Evolutionary conservation across 495 filamentous ascomycete species (phyloP), one percentile per base, ranked within the genome.

Genomic region (Aspergillus affinis): DNA sequence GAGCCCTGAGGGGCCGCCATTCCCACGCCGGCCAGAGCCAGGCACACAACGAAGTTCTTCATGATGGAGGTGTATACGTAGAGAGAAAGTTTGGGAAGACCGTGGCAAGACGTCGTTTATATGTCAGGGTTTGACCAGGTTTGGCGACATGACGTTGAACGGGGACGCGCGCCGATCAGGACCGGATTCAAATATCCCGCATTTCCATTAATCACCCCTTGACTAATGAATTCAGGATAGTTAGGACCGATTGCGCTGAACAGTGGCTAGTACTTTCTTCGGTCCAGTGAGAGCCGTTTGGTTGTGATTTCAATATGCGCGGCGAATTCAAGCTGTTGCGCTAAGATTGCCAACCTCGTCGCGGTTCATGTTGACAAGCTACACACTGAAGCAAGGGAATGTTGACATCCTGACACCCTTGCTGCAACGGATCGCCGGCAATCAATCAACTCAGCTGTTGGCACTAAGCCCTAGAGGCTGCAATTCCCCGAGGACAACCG

Each of bases 1-100:
- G 54, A 18, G 32, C 30, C 44, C 9, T 26, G 36, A 5, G 54
- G 54, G n/a, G 54, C 44, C 3, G 54, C 41, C 2, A 44, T 45
- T 19, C 41, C 54, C 41, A 56, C 41, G 21, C 21, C 23, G 10
- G 54, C 54, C 54, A 56, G 20, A 44, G 30, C 30, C 9, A 54
- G 51, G 6, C 20, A 41, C 19, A 54, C 9, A 30, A n/a, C 17
- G 41, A 54, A n/a, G 29, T 21, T 54, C 29, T 54, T 54, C 51
- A 54, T 54, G n/a, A 41, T 41, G 36, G 36, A 41, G 36, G 36
- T 41, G 36, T 15, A 10, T 41, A 4, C 23, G 2, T 32, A 10
- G 13, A 41, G 9, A 4, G 10, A 17, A 41, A 4, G 10, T 41
- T 13, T 41, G 36, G 13, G 36, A 15, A 4, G 36, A 41, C 0